These are phyloP conservation scores for Candida pseudofarinosa DNA, from an alignment of 805 yeast species.

Conservation along the genomic window DNA sequence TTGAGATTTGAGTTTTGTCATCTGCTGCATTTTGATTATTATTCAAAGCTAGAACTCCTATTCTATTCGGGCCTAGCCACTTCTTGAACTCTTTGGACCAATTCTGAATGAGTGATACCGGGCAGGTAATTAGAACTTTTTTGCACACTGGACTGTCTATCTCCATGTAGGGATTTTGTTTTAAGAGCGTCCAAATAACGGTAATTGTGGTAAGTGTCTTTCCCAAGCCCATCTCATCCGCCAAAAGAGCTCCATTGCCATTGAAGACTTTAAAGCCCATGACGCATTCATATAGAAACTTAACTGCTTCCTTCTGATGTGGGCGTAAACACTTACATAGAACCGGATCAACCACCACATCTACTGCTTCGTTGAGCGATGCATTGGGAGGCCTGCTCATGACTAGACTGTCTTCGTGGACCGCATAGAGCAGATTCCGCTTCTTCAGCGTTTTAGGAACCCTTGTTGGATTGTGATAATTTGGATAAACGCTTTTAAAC, in stretches of 20 bases:
- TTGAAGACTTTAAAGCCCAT: slow-evolving; percentile 57
- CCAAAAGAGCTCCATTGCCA: slow-evolving; percentile 73
- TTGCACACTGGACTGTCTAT: slow-evolving; percentile 36
- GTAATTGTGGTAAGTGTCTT: slow-evolving; percentile 80
- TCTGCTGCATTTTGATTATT: slow-evolving; percentile 45
- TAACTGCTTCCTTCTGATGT: slow-evolving; percentile 84
- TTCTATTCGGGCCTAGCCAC: slow-evolving; percentile 69
- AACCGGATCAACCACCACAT: slow-evolving; percentile 59
- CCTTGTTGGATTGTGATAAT: background rate
- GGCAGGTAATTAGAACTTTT: slow-evolving; percentile 80
- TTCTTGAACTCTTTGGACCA: slow-evolving; percentile 88
- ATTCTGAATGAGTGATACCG: slow-evolving; percentile 81
- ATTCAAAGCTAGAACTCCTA: slow-evolving; percentile 63
- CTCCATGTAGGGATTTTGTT: slow-evolving; percentile 48
- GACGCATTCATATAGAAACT: slow-evolving; percentile 76
- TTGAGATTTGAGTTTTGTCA: slow-evolving; percentile 54
- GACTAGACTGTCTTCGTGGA: slow-evolving; percentile 4
- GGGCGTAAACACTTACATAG: slow-evolving; percentile 57
- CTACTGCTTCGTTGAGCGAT: slow-evolving; percentile 11
- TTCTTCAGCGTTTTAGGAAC: background rate
- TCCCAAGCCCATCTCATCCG: slow-evolving; percentile 93
- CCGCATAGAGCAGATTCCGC: slow-evolving; percentile 1
- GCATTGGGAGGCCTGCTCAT: slow-evolving; percentile 8
- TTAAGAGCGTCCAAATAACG: slow-evolving; percentile 75
- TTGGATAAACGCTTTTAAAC: slow-evolving; percentile 1